Conservation (phyloP, 176 grass and related monocot species). For the Aegilops sharonensis region DNA sequence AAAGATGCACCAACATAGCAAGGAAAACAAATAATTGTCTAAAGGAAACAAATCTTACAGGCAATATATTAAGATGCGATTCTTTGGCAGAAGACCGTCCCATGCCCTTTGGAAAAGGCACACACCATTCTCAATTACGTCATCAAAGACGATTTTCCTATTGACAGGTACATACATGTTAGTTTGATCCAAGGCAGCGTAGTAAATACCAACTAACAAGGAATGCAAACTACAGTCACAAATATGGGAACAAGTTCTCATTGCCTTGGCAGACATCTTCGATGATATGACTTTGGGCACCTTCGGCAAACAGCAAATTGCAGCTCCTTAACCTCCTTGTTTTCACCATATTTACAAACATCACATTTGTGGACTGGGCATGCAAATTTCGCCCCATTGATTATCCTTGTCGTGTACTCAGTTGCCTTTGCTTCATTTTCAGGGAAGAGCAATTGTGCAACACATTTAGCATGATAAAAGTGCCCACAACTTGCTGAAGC, state of each 20-base stretch:
- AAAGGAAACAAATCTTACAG: slow-evolving; percentile 44
- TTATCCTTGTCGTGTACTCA: slow-evolving; percentile 45
- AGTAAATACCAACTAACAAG: neutral
- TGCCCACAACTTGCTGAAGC: slow-evolving; percentile 63
- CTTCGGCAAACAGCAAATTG: slow-evolving; percentile 67
- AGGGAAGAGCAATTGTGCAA: slow-evolving; percentile 55
- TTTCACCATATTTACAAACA: slow-evolving; percentile 58
- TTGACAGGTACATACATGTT: neutral
- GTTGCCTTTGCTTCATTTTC: slow-evolving; percentile 46
- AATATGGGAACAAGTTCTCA: slow-evolving; percentile 8
- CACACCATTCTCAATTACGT: slow-evolving; percentile 45
- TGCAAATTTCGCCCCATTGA: slow-evolving; percentile 54
- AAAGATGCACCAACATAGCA: neutral
- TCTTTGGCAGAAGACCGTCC: slow-evolving; percentile 60
- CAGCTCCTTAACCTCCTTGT: slow-evolving; percentile 47
- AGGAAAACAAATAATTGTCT: neutral
- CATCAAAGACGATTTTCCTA: slow-evolving; percentile 53
- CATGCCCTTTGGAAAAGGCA: slow-evolving; percentile 57
- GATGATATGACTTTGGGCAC: slow-evolving; percentile 76
- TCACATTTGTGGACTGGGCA: slow-evolving; percentile 67
- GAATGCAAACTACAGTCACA: neutral
- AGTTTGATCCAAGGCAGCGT: neutral
- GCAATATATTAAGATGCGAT: slow-evolving; percentile 74
- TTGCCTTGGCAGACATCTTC: slow-evolving; percentile 77
- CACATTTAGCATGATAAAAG: slow-evolving; percentile 74